Base-by-base conservation (phyloP, 306 rosid species). In the Gastrolobium bilobum region DNA sequence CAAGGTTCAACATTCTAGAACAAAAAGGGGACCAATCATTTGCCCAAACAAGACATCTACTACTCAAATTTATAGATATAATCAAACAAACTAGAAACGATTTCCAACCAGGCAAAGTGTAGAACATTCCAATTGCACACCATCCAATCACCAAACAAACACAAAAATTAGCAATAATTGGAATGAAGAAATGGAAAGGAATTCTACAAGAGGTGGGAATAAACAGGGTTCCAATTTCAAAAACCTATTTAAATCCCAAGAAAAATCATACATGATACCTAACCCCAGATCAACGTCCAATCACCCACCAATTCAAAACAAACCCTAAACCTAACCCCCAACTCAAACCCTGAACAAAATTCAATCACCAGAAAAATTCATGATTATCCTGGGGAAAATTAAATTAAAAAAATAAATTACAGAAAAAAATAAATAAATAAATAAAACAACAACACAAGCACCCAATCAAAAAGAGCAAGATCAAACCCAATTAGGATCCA, bases 311-410 rank as follows among this genome's bases (percentile, higher is more conserved):
- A 86, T 64, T 64, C 30, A 69, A 65, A 68, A 20, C 54, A 82
- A 71, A 79, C 77, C 86, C 82, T 60, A 79, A 52, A 78, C 71
- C 77, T 47, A 86, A 78, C 79, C 84, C 84, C 79, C 58, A 80
- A 78, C 65, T 73, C 75, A 51, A 78, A 30, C 67, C 81, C 73
- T n/a, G 47, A 35, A 38, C 20, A 68, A 54, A 13, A 43, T 57
- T 5, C 47, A 63, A 69, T 53, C 72, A 76, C n/a, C 13, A 44
- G 4, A 15, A 59, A 10, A 59, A 26, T 7, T 60, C 37, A 68
- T 31, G 46, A 39, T 37, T 35, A 20, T 33, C 7, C 2, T 13
- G 0, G 10, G 31, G 29, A 40, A 78, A 63, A 60, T 50, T 3
- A 33, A 72, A 78, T 31, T 10, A 40, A 3, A 57, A 31, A 38